Percentiles rank a stretch among this genome's conserved stretches.
Evolutionary conservation across 345 rosid genomes (phyloP).

Genomic region (Punica granatum): DNA sequence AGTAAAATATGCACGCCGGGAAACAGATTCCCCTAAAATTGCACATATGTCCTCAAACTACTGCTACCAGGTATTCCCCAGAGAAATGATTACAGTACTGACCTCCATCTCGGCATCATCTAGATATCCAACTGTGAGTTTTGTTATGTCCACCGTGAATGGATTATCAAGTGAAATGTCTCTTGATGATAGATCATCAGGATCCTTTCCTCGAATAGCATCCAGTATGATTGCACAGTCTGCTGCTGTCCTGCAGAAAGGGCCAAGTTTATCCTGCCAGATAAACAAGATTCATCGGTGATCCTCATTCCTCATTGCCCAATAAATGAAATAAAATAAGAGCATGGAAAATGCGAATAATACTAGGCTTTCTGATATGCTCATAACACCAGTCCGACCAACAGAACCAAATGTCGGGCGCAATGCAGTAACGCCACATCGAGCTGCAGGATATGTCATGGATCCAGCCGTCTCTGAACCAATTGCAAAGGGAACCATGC

Average conservation of each 20-base stretch:
- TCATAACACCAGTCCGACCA: conserved; percentile 84
- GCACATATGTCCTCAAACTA: background rate
- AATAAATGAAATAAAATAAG: background rate
- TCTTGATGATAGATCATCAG: conserved; percentile 69
- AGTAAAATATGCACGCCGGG: background rate
- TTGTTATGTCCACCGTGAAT: conserved; percentile 61
- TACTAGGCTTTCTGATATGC: conserved; percentile 86
- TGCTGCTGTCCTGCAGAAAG: conserved; percentile 58
- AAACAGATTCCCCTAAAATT: background rate
- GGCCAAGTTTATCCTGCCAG: conserved; percentile 78
- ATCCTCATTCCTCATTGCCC: background rate
- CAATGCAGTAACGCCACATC: conserved; percentile 77
- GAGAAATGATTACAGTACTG: conserved; percentile 6
- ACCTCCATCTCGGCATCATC: conserved; percentile 94
- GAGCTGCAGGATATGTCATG: conserved; percentile 67
- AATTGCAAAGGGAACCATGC: conserved; percentile 89
- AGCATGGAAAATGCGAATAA: conserved; percentile 1
- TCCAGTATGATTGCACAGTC: conserved; percentile 67
- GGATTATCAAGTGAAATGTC: conserved; percentile 61
- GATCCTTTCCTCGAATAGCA: conserved; percentile 67
- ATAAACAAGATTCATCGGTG: background rate
- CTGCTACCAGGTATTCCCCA: background rate
- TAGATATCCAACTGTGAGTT: conserved; percentile 73
- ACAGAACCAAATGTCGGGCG: conserved; percentile 82
- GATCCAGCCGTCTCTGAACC: conserved; percentile 96